Evolutionary conservation across 768 basidiomycete genomes (phyloP).

Genomic region (Paxillus ammoniavirescens): DNA sequence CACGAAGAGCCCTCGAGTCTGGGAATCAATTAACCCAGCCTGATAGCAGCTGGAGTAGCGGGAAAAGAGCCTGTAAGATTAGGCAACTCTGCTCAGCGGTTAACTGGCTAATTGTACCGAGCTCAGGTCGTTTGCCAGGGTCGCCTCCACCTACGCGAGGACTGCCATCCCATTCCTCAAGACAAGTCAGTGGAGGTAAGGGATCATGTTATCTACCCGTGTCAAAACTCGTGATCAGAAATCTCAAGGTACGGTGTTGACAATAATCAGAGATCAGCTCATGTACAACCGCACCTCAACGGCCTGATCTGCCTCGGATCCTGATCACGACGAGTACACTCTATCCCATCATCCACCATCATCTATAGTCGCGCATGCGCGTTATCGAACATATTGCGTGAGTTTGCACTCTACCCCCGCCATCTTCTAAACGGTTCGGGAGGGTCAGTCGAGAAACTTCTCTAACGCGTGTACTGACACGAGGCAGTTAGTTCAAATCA

Average conservation of each 20-base stretch:
- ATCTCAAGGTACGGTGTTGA: constrained; percentile 9
- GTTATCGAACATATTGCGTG: constrained; percentile 8
- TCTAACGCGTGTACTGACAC: constrained; percentile 53
- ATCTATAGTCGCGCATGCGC: constrained; percentile 17
- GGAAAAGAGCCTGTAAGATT: not conserved
- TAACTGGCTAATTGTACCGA: constrained; percentile 3
- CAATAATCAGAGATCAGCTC: constrained; percentile 11
- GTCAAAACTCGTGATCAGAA: constrained; percentile 10
- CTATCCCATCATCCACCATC: constrained; percentile 2
- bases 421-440: not conserved
- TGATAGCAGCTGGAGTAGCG: not conserved
- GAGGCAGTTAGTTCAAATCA: constrained; percentile 47
- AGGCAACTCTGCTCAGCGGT: not conserved
- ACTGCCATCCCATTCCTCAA: not conserved
- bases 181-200: no score
- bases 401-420: constrained; percentile 7
- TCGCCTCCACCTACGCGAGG: not conserved
- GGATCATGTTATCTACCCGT: not conserved
- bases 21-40: not conserved
- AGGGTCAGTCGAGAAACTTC: constrained; percentile 16
- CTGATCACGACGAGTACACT: constrained; percentile 7
- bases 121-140: not conserved
- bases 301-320: not conserved
- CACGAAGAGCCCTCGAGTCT: not conserved
- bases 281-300: constrained; percentile 5